Base-by-base conservation (phyloP, 805 yeast species). In the Ogataea paraovalis region DNA sequence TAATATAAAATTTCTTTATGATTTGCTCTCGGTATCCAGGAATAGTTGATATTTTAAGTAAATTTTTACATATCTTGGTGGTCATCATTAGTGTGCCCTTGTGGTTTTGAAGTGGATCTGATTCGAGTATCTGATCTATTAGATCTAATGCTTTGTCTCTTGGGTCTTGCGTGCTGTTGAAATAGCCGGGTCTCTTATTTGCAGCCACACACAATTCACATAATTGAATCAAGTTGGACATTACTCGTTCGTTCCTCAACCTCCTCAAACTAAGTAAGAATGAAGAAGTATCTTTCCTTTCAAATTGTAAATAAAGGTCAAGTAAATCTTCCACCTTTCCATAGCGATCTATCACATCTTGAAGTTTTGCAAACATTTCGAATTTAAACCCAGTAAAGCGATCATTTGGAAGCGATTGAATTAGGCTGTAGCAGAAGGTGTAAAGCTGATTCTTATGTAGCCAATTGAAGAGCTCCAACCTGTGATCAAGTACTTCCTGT, bases 381-480 rank as follows among this genome's bases (percentile, higher is more conserved):
- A 49, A 50, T 2, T 40, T 33, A 32, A 56, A 57, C 8, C 57
- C 57, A 20, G 46, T 42, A 41, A 48, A 62, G 5, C 42, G 18
- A n/a, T 23, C 22, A 12, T 23, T 12, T 4, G 56, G 53, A 3
- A 49, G 9, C 3, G 41, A 18, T 4, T 22, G 23, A 1, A 55
- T 34, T 2, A 52, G 20, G 18, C 47, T 46, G 38, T 50, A 54
- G 27, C 57, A 53, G 4, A 55, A n/a, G 9, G 49, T 39, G 21
- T 48, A 50, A 18, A 50, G 42, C 21, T 47, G 50, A 21, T 60
- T 54, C 10, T 52, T 41, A 46, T 50, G 59, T 3, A 61, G 40
- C 57, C 59, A 58, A 7, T 54, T 39, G 43, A 64, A 62, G 6
- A 54, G 19, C 14, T 51, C 53, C 7, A 50, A 30, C 20, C 58